These are phyloP conservation scores for Chlorella sp. DNA, from an alignment of 139 green algal genomes.

Conservation along the genomic window DNA sequence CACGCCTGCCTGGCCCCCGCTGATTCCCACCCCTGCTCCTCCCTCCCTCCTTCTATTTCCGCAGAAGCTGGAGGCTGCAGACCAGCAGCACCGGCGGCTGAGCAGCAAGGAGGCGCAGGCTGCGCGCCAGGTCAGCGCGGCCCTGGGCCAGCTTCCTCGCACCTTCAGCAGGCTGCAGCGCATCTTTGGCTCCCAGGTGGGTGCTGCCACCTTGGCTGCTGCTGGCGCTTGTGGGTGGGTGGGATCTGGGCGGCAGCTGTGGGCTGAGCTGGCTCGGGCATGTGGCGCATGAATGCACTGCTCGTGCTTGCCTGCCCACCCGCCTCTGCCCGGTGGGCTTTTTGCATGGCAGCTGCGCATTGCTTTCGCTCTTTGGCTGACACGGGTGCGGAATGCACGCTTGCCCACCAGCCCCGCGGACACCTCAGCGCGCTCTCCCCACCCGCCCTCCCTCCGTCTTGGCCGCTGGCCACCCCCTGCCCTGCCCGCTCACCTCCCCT, in stretches of 20 bases:
- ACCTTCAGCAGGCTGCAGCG: constrained; percentile 40
- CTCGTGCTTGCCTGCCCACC: too few species aligned
- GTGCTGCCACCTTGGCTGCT: too few species aligned
- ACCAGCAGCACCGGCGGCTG: constrained; percentile 13
- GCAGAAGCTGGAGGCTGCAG: constrained; percentile 20
- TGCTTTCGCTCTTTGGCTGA: too few species aligned
- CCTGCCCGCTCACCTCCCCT: neutral
- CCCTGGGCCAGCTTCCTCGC: constrained; percentile 38
- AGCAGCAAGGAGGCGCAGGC: constrained; percentile 34
- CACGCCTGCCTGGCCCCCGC: neutral
- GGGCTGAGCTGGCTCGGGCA: too few species aligned
- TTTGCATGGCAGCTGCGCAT: too few species aligned
- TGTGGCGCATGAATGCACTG: too few species aligned
- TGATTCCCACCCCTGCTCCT: neutral
- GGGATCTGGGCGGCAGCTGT: neutral
- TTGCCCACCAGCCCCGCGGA: too few species aligned
- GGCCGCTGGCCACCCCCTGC: neutral
- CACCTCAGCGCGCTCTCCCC: neutral
- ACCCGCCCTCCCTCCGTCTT: too few species aligned
- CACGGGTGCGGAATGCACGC: too few species aligned
- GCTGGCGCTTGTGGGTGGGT: too few species aligned
- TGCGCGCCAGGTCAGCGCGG: neutral
- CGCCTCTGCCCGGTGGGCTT: neutral
- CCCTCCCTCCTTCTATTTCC: neutral
- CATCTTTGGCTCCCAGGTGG: constrained; percentile 43